These are phyloP conservation scores for Candida quercuum DNA, from an alignment of 805 yeast species.

Conservation along the genomic window DNA sequence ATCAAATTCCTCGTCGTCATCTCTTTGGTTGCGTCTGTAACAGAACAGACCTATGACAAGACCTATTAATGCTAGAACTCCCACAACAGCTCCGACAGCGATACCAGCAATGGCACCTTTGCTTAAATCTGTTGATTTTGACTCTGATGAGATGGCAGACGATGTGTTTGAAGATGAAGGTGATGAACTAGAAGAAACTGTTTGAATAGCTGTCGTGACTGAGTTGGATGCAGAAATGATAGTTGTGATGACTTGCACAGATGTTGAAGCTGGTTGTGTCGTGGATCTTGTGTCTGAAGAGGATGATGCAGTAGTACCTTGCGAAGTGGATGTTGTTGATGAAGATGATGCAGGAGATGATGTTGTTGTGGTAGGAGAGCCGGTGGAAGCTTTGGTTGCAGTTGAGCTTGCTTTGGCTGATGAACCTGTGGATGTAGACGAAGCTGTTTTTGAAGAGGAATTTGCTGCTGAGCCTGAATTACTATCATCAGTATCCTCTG, in stretches of 20 bases:
- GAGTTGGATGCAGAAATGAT: background rate
- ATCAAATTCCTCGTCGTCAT: slow-evolving; percentile 14
- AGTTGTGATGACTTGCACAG: slow-evolving; percentile 1
- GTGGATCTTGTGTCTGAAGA: background rate
- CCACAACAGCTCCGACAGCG: background rate
- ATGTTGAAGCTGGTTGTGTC: background rate
- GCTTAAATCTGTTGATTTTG: background rate
- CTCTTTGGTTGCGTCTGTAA: slow-evolving; percentile 9
- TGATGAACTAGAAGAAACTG: background rate
- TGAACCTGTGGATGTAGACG: slow-evolving; percentile 3
- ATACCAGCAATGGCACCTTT: slow-evolving; percentile 2
- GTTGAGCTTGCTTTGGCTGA: background rate
- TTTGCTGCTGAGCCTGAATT: background rate
- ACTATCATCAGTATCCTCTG: slow-evolving; percentile 16
- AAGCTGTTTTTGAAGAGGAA: slow-evolving; percentile 6
- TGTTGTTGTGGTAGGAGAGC: background rate
- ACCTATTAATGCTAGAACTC: background rate
- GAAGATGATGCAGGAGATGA: background rate
- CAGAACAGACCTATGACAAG: slow-evolving; percentile 7
- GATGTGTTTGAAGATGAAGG: background rate
- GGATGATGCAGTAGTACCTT: background rate
- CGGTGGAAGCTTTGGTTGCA: background rate
- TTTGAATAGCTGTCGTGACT: background rate
- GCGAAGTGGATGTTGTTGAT: background rate
- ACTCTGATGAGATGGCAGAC: background rate